phyloP scores from a whole-genome alignment of 1,284 basidiomycete species.

The Sparassis latifolia region DNA sequence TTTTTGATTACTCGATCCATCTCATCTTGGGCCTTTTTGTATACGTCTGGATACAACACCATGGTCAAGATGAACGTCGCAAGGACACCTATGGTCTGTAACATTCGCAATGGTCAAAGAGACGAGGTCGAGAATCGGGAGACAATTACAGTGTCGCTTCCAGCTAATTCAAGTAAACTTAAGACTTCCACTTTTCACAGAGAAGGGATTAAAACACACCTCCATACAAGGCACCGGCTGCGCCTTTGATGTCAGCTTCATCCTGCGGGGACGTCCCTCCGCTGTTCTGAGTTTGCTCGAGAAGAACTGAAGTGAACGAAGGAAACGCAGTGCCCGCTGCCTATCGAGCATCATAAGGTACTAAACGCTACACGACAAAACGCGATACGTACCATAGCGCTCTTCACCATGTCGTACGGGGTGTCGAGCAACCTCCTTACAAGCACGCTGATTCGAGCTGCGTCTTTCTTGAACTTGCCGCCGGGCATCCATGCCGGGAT shows the following conservation, averaged over 20 bases:
- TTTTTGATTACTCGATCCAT: constrained; percentile 31
- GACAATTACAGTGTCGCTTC: constrained; percentile 26
- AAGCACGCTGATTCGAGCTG: constrained; percentile 29
- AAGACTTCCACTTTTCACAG: not conserved
- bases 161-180: constrained; percentile 14
- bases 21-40: constrained; percentile 36
- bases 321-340: constrained; percentile 38
- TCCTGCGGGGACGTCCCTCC: constrained; percentile 24
- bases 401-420: constrained; percentile 48
- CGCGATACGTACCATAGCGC: constrained; percentile 34
- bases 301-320: constrained; percentile 47
- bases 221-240: constrained; percentile 46
- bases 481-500: constrained; percentile 54
- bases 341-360: constrained; percentile 9
- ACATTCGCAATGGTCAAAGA: not conserved
- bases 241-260: constrained; percentile 51
- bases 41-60: constrained; percentile 42
- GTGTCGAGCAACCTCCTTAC: constrained; percentile 38
- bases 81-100: constrained; percentile 39
- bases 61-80: constrained; percentile 44
- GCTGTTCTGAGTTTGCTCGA: constrained; percentile 25
- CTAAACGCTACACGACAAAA: not conserved
- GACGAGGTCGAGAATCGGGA: not conserved
- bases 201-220: constrained; percentile 13
- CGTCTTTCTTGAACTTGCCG: constrained; percentile 46